Evolutionary conservation across 768 basidiomycete species (phyloP), one percentile per base, ranked within the genome.

Genomic region (Lactifluus subvellereus): DNA sequence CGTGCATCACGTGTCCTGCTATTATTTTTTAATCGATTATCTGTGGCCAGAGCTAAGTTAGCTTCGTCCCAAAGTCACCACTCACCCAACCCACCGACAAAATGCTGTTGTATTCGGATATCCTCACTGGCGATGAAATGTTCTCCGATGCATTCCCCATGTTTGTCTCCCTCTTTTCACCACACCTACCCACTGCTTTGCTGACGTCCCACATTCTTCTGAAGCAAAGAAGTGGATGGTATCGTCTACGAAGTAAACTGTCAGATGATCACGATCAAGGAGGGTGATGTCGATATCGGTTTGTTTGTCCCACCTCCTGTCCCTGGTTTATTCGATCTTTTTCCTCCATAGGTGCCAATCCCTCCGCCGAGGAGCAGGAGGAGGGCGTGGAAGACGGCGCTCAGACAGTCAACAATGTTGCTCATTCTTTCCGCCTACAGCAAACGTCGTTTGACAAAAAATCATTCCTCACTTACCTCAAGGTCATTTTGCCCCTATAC

Each of bases 201-300:
- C 53, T 51, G 32, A 13, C 16, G 38, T 45, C 30, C 42, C 53
- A 3, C 27, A 27, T 47, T 32, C 43, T 54, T 40, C 40, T 59
- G 38, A 72, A 95, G 93, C 69, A 94, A 93, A 79, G 47, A 72
- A 47, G 74, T 96, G 68, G 89, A 92, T 65, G 83, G 82, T 71
- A 82, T 92, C 67, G 90, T 85, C 61, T 91, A 81, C 72, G 97
- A 98, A 74, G 89, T 98, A 58, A 84, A 98, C 72, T 96, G 93
- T 75, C 68, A 80, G 64, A 68, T 80, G 74, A 83, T 94, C 71
- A 77, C 75, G 22, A 67, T 93, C 66, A 92, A 91, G 75, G 75
- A 79, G 5, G 93, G 92, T 59, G 87, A 94, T 69, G 77, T 98
- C 65, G 85, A 99, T 73, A 99, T 96, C 72, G 97, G 95, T 88